A percentile compares a stretch with the other conserved stretches of the same genome.
These are phyloP conservation scores for Pulveroboletus sp. DNA, from an alignment of 768 basidiomycete genomes.

Conservation along the genomic window DNA sequence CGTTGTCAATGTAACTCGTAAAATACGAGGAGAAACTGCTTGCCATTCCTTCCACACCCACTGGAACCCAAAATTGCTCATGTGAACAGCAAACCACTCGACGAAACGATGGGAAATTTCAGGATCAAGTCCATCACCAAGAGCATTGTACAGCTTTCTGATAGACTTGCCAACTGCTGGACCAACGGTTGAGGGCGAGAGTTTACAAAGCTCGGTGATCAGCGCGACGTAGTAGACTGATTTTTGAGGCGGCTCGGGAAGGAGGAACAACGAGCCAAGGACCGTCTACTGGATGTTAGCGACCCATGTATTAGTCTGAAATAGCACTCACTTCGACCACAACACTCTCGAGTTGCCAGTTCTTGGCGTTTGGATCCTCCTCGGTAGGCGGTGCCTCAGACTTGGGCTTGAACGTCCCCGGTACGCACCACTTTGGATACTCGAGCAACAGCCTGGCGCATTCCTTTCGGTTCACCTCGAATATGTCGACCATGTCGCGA, in stretches of 20 bases:
- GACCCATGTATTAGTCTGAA: neutral
- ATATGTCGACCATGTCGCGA: conserved; percentile 80
- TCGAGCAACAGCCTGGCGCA: conserved; percentile 84
- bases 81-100: conserved; percentile 94
- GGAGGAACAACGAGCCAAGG: conserved; percentile 67
- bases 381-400: conserved; percentile 56
- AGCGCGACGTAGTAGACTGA: conserved; percentile 84
- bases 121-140: conserved; percentile 87
- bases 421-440: conserved; percentile 78
- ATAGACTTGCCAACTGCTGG: conserved; percentile 97
- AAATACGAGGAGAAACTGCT: conserved; percentile 15
- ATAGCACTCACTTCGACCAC: conserved; percentile 67
- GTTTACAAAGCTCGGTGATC: conserved; percentile 91
- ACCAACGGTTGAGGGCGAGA: conserved; percentile 89
- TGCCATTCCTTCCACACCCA: conserved; percentile 99
- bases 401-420: conserved; percentile 82
- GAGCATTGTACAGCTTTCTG: conserved; percentile 71
- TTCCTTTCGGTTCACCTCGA: conserved; percentile 95
- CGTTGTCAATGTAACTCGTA: neutral
- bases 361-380: conserved; percentile 54
- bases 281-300: conserved; percentile 47
- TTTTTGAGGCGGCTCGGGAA: conserved; percentile 77
- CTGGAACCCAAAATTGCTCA: conserved; percentile 96
- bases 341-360: conserved; percentile 88
- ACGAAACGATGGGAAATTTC: conserved; percentile 80